A percentile compares a stretch with the other conserved stretches of the same genome.
Conservation (phyloP, 805 yeast species). For the Candida fluviatilis region DNA sequence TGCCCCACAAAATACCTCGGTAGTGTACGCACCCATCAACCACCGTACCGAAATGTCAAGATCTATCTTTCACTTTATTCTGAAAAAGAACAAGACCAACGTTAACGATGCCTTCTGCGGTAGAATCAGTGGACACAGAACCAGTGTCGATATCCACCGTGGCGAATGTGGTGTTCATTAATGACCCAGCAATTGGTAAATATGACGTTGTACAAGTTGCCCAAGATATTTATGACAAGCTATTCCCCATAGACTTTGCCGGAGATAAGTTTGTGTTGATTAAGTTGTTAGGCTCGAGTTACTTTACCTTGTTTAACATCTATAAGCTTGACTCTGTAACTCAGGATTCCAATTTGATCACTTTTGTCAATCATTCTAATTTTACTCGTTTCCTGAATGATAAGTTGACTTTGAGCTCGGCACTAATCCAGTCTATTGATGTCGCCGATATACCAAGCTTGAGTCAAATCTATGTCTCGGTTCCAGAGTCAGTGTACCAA, state of each 20-base stretch:
- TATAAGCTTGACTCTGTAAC: constrained; percentile 31
- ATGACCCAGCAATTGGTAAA: constrained; percentile 22
- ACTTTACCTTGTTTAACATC: constrained; percentile 27
- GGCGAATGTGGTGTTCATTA: constrained; percentile 28
- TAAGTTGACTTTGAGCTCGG: constrained; percentile 39
- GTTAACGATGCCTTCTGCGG: constrained; percentile 4
- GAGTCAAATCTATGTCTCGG: constrained; percentile 41
- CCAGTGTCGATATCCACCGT: constrained; percentile 19
- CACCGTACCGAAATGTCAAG: neutral
- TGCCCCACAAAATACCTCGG: neutral
- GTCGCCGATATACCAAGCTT: constrained; percentile 33
- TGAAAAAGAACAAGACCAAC: too few species aligned
- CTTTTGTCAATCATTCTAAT: constrained; percentile 34
- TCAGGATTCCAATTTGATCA: constrained; percentile 25
- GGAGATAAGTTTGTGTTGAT: constrained; percentile 25
- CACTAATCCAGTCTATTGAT: constrained; percentile 33
- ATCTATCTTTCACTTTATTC: too few species aligned
- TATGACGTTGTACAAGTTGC: constrained; percentile 30
- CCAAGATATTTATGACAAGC: constrained; percentile 26
- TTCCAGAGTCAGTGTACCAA: constrained; percentile 41
- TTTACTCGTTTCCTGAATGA: constrained; percentile 30
- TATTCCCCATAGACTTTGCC: constrained; percentile 23
- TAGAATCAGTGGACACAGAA: neutral
- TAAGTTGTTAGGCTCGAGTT: constrained; percentile 36
- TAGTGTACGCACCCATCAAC: neutral